These are phyloP conservation scores for Aphelidium insulamus DNA, from an alignment of 371 early-diverging fungal genomes.

Conservation along the genomic window DNA sequence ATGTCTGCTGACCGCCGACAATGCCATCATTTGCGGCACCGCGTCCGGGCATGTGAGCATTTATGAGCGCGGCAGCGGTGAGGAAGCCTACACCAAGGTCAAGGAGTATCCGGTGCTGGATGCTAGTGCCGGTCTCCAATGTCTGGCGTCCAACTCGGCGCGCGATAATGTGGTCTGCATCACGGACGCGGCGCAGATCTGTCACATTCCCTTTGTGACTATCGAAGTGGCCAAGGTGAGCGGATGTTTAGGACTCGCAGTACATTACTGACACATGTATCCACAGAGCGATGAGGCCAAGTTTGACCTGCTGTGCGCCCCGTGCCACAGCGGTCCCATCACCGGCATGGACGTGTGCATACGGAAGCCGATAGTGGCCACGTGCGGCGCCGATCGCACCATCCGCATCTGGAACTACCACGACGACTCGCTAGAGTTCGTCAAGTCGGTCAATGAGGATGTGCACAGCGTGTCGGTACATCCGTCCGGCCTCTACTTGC, in stretches of 20 bases:
- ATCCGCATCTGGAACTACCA: constrained; percentile 29
- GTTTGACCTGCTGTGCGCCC: constrained; percentile 6
- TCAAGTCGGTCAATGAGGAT: constrained; percentile 27
- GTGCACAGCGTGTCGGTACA: constrained; percentile 22
- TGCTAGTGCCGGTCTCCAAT: no score
- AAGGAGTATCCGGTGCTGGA: no score
- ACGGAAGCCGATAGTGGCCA: constrained; percentile 24
- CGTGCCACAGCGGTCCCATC: constrained; percentile 19
- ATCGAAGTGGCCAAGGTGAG: no score
- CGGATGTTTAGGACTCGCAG: no score
- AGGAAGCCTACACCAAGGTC: no score
- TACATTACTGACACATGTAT: no score
- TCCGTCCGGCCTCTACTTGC: constrained; percentile 24
- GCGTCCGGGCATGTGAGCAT: constrained; percentile 14
- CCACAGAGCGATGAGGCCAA: constrained; percentile 1
- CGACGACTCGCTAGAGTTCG: constrained; percentile 19
- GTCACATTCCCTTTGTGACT: no score
- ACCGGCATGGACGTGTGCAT: constrained; percentile 29
- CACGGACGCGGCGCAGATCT: no score
- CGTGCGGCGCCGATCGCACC: constrained; percentile 21
- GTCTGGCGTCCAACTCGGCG: constrained; percentile 11
- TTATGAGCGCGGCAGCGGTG: constrained; percentile 17
- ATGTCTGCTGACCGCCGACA: constrained; percentile 15
- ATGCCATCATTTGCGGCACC: constrained; percentile 13
- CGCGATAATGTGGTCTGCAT: constrained; percentile 15